A percentile compares a stretch with the other conserved stretches of the same genome.
Evolutionary conservation across 2,329 filamentous ascomycete genomes (phyloP).

Genomic region (Epicoccum sorghinum): DNA sequence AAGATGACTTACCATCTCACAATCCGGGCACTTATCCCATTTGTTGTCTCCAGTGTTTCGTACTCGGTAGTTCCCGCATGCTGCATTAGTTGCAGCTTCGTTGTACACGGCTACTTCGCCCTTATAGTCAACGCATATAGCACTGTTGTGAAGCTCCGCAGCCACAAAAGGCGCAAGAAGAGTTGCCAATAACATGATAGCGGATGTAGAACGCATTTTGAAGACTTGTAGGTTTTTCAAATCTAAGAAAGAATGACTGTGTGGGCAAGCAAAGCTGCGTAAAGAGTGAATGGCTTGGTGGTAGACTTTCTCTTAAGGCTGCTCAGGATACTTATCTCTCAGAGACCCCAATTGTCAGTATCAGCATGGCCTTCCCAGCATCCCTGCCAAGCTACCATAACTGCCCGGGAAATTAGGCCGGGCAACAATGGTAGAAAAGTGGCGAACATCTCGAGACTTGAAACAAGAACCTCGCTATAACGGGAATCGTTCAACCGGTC

Average conservation of each 20-base stretch:
- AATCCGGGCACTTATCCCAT: constrained; percentile 40
- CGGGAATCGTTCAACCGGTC: constrained; percentile 7
- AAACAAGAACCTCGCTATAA: constrained; percentile 15
- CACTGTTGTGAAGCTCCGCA: constrained; percentile 29
- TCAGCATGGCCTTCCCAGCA: background rate
- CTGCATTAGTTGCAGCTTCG: constrained; percentile 26
- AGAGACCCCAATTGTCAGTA: background rate
- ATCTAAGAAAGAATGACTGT: background rate
- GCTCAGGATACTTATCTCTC: constrained; percentile 7
- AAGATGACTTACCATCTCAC: constrained; percentile 25
- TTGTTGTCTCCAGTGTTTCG: constrained; percentile 35
- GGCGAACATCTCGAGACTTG: constrained; percentile 16
- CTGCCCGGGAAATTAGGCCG: constrained; percentile 7
- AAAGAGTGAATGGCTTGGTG: constrained; percentile 1
- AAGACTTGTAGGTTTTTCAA: constrained; percentile 6
- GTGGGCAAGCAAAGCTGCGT: background rate
- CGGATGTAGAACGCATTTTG: constrained; percentile 30
- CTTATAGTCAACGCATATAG: constrained; percentile 26
- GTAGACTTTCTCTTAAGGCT: background rate
- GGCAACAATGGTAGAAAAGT: constrained; percentile 13
- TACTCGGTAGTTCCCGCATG: constrained; percentile 28
- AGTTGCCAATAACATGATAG: constrained; percentile 17
- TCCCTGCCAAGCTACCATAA: constrained; percentile 2
- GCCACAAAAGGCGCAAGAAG: constrained; percentile 20
- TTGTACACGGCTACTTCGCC: constrained; percentile 31